Evolutionary conservation across 805 yeast species (phyloP).

Genomic region (Soucietia sequanensis): DNA sequence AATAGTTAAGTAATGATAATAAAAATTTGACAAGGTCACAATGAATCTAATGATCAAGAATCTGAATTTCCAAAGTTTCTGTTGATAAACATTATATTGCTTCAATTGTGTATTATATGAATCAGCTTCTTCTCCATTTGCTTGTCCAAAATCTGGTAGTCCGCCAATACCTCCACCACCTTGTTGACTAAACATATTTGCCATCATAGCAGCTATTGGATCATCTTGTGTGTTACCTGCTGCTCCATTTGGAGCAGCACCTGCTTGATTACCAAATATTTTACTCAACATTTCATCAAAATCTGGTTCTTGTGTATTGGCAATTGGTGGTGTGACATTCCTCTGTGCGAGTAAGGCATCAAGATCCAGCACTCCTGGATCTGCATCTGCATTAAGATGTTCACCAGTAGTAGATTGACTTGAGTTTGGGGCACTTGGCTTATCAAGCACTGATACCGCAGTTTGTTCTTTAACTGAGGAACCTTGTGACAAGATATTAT

Average conservation of each 20-base stretch:
- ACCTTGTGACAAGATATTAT: constrained; percentile 39
- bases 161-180: constrained; percentile 6
- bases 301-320: constrained; percentile 15
- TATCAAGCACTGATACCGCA: constrained; percentile 36
- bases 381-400: constrained; percentile 24
- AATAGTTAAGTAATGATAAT: constrained; percentile 29
- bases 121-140: constrained; percentile 19
- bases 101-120: constrained; percentile 27
- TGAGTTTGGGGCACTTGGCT: constrained; percentile 6
- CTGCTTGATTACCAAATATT: constrained; percentile 22
- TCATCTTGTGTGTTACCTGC: constrained; percentile 14
- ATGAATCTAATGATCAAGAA: constrained; percentile 31
- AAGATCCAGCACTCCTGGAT: constrained; percentile 42
- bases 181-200: constrained; percentile 16
- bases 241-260: constrained; percentile 8
- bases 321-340: constrained; percentile 10
- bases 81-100: constrained; percentile 30
- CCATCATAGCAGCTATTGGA: constrained; percentile 34
- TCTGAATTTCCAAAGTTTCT: constrained; percentile 28
- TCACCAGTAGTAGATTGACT: constrained; percentile 2
- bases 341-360: constrained; percentile 11
- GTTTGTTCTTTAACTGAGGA: constrained; percentile 32
- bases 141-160: constrained; percentile 8
- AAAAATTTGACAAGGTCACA: constrained; percentile 27
- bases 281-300: constrained; percentile 34